phyloP scores from a whole-genome alignment of 2,329 filamentous ascomycete genomes.

The Ophiostoma perfectum region DNA sequence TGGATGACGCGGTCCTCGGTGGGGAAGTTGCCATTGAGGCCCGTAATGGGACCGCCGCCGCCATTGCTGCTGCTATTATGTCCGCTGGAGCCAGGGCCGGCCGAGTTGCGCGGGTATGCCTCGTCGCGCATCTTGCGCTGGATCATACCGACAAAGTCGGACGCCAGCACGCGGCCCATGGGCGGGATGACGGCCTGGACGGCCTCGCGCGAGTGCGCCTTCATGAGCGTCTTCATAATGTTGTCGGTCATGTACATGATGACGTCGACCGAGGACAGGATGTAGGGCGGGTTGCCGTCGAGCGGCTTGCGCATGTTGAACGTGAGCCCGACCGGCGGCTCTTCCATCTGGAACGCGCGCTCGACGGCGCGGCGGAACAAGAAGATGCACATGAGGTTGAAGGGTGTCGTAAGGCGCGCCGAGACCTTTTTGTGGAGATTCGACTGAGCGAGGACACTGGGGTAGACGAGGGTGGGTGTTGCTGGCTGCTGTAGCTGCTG shows the following conservation, averaged over 20 bases:
- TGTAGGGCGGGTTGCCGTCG: slow-evolving; percentile 71
- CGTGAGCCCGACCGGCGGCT: slow-evolving; percentile 72
- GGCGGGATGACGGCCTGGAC: slow-evolving; percentile 73
- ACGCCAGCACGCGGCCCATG: slow-evolving; percentile 71
- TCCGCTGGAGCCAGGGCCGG: slow-evolving; percentile 43
- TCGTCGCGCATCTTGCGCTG: slow-evolving; percentile 98
- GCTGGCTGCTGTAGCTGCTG: not conserved
- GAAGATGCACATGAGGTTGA: slow-evolving; percentile 90
- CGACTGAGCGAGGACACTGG: slow-evolving; percentile 70
- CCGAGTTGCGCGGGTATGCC: slow-evolving; percentile 69
- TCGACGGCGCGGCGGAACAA: slow-evolving; percentile 96
- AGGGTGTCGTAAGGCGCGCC: slow-evolving; percentile 68
- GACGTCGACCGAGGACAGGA: slow-evolving; percentile 93
- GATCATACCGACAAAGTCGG: slow-evolving; percentile 94
- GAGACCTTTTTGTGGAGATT: slow-evolving; percentile 74
- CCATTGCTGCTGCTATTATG: not conserved
- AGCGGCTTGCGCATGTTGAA: slow-evolving; percentile 68
- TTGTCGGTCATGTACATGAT: slow-evolving; percentile 99
- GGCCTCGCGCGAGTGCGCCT: slow-evolving; percentile 76
- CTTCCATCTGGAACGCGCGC: slow-evolving; percentile 95
- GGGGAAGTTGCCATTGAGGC: slow-evolving; percentile 63
- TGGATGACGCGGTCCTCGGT: slow-evolving; percentile 83
- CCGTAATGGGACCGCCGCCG: not conserved
- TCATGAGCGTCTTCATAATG: slow-evolving; percentile 77
- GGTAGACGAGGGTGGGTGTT: slow-evolving; percentile 49